These are phyloP conservation scores for Thalassiosira mediterranea DNA, from an alignment of 352 stramenopile genomes.

Conservation along the genomic window DNA sequence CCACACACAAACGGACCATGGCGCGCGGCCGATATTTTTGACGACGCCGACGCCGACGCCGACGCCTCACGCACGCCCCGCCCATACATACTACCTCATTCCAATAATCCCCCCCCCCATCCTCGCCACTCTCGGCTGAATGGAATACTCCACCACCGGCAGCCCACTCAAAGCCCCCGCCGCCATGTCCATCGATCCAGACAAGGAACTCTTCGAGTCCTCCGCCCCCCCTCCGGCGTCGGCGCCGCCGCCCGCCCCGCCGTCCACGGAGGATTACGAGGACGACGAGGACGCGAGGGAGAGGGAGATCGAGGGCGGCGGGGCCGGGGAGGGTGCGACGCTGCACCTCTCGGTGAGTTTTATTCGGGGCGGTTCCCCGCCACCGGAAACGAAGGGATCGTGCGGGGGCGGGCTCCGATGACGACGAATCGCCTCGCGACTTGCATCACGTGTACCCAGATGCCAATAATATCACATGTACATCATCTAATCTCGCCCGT, in stretches of 20 bases:
- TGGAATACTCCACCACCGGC: conserved; percentile 1
- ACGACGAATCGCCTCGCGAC: too few species aligned
- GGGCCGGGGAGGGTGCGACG: background rate
- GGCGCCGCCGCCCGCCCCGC: background rate
- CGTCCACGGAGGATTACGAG: background rate
- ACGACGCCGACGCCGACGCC: too few species aligned
- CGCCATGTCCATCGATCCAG: background rate
- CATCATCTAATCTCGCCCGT: background rate
- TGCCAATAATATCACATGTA: background rate
- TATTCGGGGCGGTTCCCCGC: too few species aligned
- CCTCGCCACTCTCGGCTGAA: background rate
- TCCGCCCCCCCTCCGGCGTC: background rate
- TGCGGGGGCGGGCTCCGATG: too few species aligned
- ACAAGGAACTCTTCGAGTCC: background rate
- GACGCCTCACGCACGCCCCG: background rate
- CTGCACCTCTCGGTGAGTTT: background rate
- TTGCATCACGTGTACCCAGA: too few species aligned
- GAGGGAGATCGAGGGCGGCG: background rate
- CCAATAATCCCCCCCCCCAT: background rate
- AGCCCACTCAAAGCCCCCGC: background rate
- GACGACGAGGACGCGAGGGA: background rate
- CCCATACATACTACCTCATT: background rate
- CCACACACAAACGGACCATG: too few species aligned
- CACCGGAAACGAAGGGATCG: too few species aligned
- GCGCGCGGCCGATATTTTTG: too few species aligned